Percentiles rank a stretch among this genome's conserved stretches.
phyloP scores from a whole-genome alignment of 768 basidiomycete genomes.

The Daedalea quercina region DNA sequence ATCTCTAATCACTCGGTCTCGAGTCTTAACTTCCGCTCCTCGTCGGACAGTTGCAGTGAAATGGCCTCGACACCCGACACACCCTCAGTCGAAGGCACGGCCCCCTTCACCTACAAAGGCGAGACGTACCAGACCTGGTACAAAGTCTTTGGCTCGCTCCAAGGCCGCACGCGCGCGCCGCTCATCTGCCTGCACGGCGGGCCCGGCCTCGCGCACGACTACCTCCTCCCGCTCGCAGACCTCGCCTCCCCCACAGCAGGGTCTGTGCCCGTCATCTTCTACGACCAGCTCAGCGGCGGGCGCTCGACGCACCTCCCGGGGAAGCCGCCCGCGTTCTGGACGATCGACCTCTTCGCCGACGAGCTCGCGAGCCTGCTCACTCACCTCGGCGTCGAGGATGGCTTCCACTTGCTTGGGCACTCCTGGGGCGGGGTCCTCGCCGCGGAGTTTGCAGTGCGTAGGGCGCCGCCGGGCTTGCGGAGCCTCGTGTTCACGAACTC shows the following conservation, averaged over 20 bases:
- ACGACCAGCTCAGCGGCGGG: constrained; percentile 45
- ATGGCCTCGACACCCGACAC: too few species aligned
- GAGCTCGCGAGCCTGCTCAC: constrained; percentile 45
- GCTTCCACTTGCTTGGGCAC: constrained; percentile 46
- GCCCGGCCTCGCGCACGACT: constrained; percentile 36
- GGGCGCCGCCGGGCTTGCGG: constrained; percentile 37
- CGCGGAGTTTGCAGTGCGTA: constrained; percentile 30
- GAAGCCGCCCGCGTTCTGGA: constrained; percentile 34
- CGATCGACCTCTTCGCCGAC: constrained; percentile 42
- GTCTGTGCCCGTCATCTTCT: constrained; percentile 38
- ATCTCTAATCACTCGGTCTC: too few species aligned
- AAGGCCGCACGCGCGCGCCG: constrained; percentile 27
- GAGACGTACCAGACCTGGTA: constrained; percentile 36
- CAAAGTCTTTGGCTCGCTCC: constrained; percentile 34
- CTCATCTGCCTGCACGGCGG: constrained; percentile 43
- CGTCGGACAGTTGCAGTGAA: too few species aligned
- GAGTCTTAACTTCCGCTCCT: too few species aligned
- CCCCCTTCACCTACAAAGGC: too few species aligned
- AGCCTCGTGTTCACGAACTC: constrained; percentile 40
- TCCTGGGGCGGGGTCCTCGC: constrained; percentile 55
- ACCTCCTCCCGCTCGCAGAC: constrained; percentile 31
- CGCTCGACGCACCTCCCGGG: constrained; percentile 36
- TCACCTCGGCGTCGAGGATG: constrained; percentile 31
- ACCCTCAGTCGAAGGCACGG: too few species aligned
- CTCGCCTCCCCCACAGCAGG: constrained; percentile 20